phyloP scores from a whole-genome alignment of 2,329 filamentous ascomycete genomes.

The Clathrospora elynae region DNA sequence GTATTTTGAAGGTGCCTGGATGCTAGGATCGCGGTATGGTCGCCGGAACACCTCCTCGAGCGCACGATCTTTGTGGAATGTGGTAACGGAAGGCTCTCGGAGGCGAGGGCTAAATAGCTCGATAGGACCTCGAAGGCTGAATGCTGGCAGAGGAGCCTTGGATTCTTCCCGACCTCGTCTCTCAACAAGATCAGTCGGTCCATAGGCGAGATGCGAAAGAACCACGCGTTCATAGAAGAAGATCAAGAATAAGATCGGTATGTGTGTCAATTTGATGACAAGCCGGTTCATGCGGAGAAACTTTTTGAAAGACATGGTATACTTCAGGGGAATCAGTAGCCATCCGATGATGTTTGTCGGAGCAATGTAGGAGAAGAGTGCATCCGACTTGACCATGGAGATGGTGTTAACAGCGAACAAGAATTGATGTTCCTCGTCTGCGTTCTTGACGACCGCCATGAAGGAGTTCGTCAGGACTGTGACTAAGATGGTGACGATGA shows the following conservation, averaged over 20 bases:
- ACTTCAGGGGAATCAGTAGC: conserved; percentile 82
- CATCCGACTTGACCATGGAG: conserved; percentile 98
- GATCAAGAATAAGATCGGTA: conserved; percentile 84
- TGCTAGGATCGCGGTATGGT: conserved; percentile 65
- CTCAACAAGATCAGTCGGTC: conserved; percentile 85
- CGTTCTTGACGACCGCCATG: conserved; percentile 92
- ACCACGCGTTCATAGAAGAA: conserved; percentile 85
- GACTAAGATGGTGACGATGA: conserved; percentile 91
- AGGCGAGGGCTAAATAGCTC: conserved; percentile 78
- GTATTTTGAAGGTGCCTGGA: conserved; percentile 40
- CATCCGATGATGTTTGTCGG: conserved; percentile 91
- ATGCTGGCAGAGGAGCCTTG: conserved; percentile 57
- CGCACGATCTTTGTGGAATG: conserved; percentile 86
- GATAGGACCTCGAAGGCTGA: conserved; percentile 45
- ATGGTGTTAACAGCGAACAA: conserved; percentile 96
- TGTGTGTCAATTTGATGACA: conserved; percentile 88
- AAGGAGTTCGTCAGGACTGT: conserved; percentile 97
- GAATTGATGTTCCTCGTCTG: conserved; percentile 89
- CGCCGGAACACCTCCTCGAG: conserved; percentile 86
- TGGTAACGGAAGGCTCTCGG: conserved; percentile 84
- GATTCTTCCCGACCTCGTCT: conserved; percentile 65
- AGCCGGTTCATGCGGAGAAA: conserved; percentile 89
- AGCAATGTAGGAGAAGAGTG: conserved; percentile 89
- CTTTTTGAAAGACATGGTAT: conserved; percentile 75
- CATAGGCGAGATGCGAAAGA: conserved; percentile 75